Conservation (phyloP, 140 eudicot species). For the Anethum foeniculum region DNA sequence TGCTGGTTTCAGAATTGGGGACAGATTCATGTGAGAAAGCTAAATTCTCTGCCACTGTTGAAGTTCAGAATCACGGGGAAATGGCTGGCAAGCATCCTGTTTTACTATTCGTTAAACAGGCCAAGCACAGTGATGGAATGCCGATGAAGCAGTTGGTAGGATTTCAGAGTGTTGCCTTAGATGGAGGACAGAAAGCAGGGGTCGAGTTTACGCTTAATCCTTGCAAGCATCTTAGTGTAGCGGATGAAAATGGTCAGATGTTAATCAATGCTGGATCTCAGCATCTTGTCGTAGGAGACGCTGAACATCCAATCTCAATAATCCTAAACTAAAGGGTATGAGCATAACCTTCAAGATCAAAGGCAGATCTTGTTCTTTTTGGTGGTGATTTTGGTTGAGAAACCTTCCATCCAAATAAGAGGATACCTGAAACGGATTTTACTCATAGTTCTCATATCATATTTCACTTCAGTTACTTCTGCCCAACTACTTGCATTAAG, state of each 20-base stretch:
- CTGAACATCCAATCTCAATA: slow-evolving; percentile 37
- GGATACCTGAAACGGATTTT: background rate
- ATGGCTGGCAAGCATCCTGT: slow-evolving; percentile 76
- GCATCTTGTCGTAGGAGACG: slow-evolving; percentile 49
- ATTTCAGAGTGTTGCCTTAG: slow-evolving; percentile 56
- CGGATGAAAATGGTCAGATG: slow-evolving; percentile 60
- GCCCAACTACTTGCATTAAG: background rate
- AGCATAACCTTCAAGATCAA: background rate
- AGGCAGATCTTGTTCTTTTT: background rate
- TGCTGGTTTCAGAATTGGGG: slow-evolving; percentile 36
- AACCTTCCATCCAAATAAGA: background rate
- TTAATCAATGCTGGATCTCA: slow-evolving; percentile 58
- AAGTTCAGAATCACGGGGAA: slow-evolving; percentile 61
- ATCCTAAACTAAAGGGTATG: background rate
- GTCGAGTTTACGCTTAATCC: slow-evolving; percentile 48
- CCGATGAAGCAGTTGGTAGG: slow-evolving; percentile 67
- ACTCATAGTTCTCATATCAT: background rate
- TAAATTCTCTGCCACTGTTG: slow-evolving; percentile 50
- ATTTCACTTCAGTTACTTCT: background rate
- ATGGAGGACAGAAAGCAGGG: slow-evolving; percentile 39
- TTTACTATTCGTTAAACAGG: slow-evolving; percentile 47
- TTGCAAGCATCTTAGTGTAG: slow-evolving; percentile 68
- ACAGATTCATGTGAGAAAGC: slow-evolving; percentile 44
- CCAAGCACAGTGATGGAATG: slow-evolving; percentile 31
- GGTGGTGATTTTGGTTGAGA: background rate